Base-by-base conservation (phyloP, 805 yeast genomes). In the Candida silvicultrix region DNA sequence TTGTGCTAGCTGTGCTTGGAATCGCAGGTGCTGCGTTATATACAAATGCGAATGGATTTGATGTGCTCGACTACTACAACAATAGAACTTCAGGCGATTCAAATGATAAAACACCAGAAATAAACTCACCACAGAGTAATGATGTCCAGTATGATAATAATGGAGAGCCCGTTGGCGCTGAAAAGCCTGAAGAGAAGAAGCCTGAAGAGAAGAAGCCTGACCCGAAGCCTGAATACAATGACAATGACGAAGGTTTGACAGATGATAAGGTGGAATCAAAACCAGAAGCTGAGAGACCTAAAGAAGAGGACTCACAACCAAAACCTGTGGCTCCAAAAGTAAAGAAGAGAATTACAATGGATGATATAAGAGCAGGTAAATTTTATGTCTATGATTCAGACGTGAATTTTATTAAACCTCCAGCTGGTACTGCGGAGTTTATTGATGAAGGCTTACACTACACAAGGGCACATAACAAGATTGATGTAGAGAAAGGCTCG, bases 391-490 rank as follows among this genome's bases (percentile, higher is more conserved):
- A 39, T 34, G 41, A 51, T 5, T 40, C 50, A 15, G 43, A 47
- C 14, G 21, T 53, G 1, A 22, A 43, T 2, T 58, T 59, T 35
- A 23, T 59, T 4, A 2, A 40, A 4, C 56, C 61, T 6, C 51
- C 58, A n/a, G 15, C 40, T 6, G 20, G 29, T 1, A 11, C 12
- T 0, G 5, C 25, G 2, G 47, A 44, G 3, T 42, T 37, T 2
- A 34, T 40, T 8, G 63, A 59, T 46, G 61, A 59, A 40, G 64
- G 63, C 10, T 20, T 56, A 4, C 56, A 48, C 43, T 53, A 39
- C 41, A 48, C 41, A 28, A 38, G 40, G 16, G 58, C 53, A 12
- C 20, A 40, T 1, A 32, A 34, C 14, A 32, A 41, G 1, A 42
- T 52, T 22, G 39, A 39, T 10, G 58, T 54, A 5, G 45, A 44